Conservation (phyloP, 495 filamentous ascomycete species). For the Hypoxylon perforatum region DNA sequence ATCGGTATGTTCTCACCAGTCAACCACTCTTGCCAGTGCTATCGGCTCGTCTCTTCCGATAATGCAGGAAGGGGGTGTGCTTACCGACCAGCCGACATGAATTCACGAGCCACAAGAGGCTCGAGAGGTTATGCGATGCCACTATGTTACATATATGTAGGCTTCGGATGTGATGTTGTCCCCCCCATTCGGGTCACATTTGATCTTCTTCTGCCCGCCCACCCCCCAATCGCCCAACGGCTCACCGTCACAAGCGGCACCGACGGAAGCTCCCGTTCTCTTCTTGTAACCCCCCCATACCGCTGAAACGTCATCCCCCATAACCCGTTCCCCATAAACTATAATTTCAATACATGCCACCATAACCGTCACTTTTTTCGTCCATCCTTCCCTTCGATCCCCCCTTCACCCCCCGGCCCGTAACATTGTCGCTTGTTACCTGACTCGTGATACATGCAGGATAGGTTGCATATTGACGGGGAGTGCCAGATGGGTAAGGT, state of each 20-base stretch:
- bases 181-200: background rate
- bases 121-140: conserved; percentile 1
- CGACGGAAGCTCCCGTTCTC: conserved; percentile 6
- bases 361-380: no score
- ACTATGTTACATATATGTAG: no score
- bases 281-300: background rate
- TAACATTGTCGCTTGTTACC: no score
- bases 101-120: background rate
- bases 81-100: background rate
- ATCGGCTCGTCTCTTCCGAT: background rate
- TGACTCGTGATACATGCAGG: no score
- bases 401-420: no score
- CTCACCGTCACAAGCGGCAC: background rate
- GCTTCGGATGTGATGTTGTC: background rate
- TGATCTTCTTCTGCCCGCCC: background rate
- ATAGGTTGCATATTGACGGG: no score
- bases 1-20: background rate
- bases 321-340: no score
- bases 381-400: no score
- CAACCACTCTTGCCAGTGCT: background rate
- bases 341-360: no score
- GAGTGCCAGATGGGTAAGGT: no score
- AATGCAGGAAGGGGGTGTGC: background rate
- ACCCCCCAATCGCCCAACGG: background rate
- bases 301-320: conserved; percentile 5